Base-by-base conservation (phyloP, 2,329 filamentous ascomycete genomes). In the Fusarium buharicum region DNA sequence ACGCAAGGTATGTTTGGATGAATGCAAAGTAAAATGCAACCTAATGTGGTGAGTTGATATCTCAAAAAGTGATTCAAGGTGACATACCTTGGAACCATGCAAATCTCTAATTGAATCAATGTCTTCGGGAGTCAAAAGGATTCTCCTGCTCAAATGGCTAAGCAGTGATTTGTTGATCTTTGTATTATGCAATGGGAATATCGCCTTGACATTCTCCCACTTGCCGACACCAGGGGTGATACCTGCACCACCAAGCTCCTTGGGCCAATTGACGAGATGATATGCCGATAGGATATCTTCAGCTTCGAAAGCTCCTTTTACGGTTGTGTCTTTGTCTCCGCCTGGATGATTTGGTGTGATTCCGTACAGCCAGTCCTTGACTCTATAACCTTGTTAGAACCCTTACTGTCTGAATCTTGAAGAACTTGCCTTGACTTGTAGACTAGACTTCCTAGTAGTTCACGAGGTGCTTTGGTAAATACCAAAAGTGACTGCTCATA, bases 11-110 rank as follows among this genome's bases (percentile, higher is more conserved):
- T 13, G 84, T 86, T 69, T 93, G 90, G 20, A 90, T 89, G 67
- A 93, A 93, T n/a, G 90, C 90, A 72, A 92, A 93, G 75, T 93
- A 93, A 70, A 90, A 93, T 4, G 89, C 90, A 49, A 92, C 85
- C 82, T 86, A 13, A 0, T 0, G 0, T 0, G 5, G 6, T 52
- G 0, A 47, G 31, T 4, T 18, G 2, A 24, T 1, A 1, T 0
- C 6, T 0, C 1, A 2, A 1, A 0, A 0, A 8, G 1, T 7
- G 7, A 0, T 10, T 10, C 18, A 13, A 6, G n/a, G 10, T 4
- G 9, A 2, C 13, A 16, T 41, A 74, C 73, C 75, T 88, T 87
- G 59, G 87, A 79, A 9, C 88, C 88, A 67, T 88, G 85, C 4
- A 87, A 74, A 58, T 89, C 78, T 10, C 87, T 81, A 41, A 90